Percentiles rank a stretch among this genome's conserved stretches.
phyloP scores from a whole-genome alignment of 2,329 filamentous ascomycete species.

The Emmonsiellopsis sp. region DNA sequence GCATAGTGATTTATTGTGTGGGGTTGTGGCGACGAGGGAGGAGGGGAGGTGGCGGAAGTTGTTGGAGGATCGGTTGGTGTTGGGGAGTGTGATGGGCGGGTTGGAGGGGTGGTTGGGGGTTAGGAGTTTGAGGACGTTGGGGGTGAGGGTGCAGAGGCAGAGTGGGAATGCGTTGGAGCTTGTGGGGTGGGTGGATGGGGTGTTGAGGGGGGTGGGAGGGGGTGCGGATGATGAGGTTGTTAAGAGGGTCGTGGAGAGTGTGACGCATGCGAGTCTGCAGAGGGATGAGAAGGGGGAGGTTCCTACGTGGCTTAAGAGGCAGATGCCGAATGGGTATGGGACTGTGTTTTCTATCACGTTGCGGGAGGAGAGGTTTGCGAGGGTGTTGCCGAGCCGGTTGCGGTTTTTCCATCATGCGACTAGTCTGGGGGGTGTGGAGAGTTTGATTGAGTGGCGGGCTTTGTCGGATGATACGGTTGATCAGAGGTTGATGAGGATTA shows the following conservation, averaged over 20 bases:
- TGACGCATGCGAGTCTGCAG: slow-evolving; percentile 77
- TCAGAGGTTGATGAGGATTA: slow-evolving; percentile 64
- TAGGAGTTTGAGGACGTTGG: slow-evolving; percentile 73
- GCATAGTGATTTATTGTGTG: slow-evolving; percentile 87
- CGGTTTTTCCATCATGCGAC: slow-evolving; percentile 88
- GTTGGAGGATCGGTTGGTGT: slow-evolving; percentile 58
- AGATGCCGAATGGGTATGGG: slow-evolving; percentile 88
- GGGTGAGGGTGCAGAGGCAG: slow-evolving; percentile 71
- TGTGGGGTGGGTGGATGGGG: slow-evolving; percentile 59
- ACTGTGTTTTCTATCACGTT: slow-evolving; percentile 75
- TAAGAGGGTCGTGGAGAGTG: slow-evolving; percentile 45
- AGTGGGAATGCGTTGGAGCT: slow-evolving; percentile 59
- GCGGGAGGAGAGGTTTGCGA: slow-evolving; percentile 52
- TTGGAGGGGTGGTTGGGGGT: slow-evolving; percentile 90
- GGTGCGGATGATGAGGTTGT: slow-evolving; percentile 38
- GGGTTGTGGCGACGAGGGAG: slow-evolving; percentile 60
- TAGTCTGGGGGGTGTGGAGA: slow-evolving; percentile 87
- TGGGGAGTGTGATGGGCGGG: slow-evolving; percentile 80
- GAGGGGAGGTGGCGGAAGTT: slow-evolving; percentile 53
- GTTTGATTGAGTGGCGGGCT: slow-evolving; percentile 88
- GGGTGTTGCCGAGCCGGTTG: slow-evolving; percentile 65
- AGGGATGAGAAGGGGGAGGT: slow-evolving; percentile 39
- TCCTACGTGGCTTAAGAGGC: slow-evolving; percentile 60
- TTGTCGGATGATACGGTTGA: slow-evolving; percentile 75
- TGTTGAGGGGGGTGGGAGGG: slow-evolving; percentile 34